Evolutionary conservation across 208 protist genomes (phyloP), one percentile per base, ranked within the genome.

Genomic region (Acanthamoeba sp.): DNA sequence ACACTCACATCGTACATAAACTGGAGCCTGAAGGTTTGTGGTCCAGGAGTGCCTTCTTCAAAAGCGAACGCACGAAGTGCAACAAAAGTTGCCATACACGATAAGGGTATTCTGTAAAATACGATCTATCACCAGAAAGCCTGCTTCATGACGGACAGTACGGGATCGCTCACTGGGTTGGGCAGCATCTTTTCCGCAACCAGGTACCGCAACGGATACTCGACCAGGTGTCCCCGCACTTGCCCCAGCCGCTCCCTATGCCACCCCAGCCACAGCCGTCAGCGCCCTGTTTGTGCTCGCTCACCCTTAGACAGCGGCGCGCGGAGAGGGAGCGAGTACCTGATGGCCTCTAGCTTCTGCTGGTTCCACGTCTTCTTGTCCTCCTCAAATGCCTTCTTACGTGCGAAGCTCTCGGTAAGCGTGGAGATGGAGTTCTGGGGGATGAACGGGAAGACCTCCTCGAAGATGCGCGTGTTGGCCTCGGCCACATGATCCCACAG

Each of bases 111-210:
- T n/a, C n/a, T n/a, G n/a, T n/a, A n/a, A n/a, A n/a, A n/a, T n/a
- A n/a, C n/a, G n/a, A n/a, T n/a, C n/a, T n/a, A n/a, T 91, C 29
- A 91, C 85, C 85, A 91, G 62, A 91, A 91, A 27, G 85, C 52
- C 32, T 91, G 85, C 85, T 91, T 91, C 57, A 91, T 76, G 62
- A 73, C 57, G 38, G 62, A 45, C 22, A 76, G 24, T 5, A 91
- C 52, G 52, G 85, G 85, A 20, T 91, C 85, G 52, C 62, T 66
- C 29, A 91, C 57, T 1, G 42, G 85, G 22, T 45, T 64, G 24
- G 62, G 52, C 9, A 73, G 52, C 62, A 91, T 66, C 57, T 91
- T 66, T 55, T 91, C 85, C 32, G 73, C 85, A 4, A 45, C 38
- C 18, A 91, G 62, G 36, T 76, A 91, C 9, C 42, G n/a, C 20